phyloP scores from a whole-genome alignment of 768 basidiomycete genomes.

The Rhizopogon vinicolor region DNA sequence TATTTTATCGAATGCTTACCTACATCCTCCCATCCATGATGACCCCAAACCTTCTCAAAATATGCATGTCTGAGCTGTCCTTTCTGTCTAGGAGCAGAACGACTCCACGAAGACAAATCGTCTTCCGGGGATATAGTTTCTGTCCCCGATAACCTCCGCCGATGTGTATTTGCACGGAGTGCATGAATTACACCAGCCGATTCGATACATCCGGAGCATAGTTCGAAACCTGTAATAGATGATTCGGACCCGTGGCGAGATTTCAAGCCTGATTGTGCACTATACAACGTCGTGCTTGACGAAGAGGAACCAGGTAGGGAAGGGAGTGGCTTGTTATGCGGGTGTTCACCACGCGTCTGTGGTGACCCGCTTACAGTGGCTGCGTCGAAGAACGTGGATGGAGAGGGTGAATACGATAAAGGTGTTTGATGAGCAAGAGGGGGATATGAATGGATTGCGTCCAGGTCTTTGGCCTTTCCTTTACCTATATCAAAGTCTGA shows the following conservation, averaged over 20 bases:
- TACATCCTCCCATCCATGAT: conserved; percentile 81
- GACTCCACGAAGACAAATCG: conserved; percentile 53
- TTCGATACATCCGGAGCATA: conserved; percentile 80
- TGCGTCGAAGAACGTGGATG: conserved; percentile 15
- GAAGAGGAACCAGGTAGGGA: conserved; percentile 30
- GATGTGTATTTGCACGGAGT: conserved; percentile 46
- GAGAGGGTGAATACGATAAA: conserved; percentile 15
- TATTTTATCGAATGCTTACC: conserved; percentile 45
- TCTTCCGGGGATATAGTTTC: conserved; percentile 52
- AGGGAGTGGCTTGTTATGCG: conserved; percentile 41
- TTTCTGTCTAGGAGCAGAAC: conserved; percentile 66
- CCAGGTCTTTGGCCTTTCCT: conserved; percentile 39
- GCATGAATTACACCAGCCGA: conserved; percentile 76
- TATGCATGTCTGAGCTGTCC: conserved; percentile 83
- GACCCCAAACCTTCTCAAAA: conserved; percentile 82
- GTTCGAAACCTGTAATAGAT: conserved; percentile 60
- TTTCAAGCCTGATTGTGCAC: conserved; percentile 2
- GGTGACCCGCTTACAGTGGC: conserved; percentile 10
- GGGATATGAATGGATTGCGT: conserved; percentile 26
- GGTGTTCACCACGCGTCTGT: conserved; percentile 11
- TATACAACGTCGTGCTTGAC: conserved; percentile 14
- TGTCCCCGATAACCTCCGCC: conserved; percentile 15
- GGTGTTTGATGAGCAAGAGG: conserved; percentile 29
- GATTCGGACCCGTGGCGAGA: conserved; percentile 1
- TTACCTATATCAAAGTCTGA: conserved; percentile 27